Percentiles rank a stretch among this genome's conserved stretches.
These are phyloP conservation scores for Ceratocystis ficicola DNA, from an alignment of 2,329 filamentous ascomycete species.

Conservation along the genomic window DNA sequence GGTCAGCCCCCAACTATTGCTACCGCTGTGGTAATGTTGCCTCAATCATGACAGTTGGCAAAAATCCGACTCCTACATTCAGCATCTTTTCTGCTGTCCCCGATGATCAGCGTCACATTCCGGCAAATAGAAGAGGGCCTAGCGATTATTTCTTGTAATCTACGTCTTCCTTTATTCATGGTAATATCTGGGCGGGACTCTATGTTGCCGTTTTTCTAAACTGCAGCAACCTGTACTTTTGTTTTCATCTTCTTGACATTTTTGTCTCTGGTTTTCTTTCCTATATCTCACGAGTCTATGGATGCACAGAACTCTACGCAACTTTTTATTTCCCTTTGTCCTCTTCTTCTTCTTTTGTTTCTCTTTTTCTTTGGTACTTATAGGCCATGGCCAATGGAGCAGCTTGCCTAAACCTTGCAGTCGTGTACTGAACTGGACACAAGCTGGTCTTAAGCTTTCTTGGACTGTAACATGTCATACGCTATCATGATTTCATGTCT, in stretches of 20 bases:
- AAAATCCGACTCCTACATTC: conserved; percentile 78
- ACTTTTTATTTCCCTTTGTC: not conserved
- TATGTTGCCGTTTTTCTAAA: not conserved
- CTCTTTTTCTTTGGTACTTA: conserved; percentile 6
- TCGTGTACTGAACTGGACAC: not conserved
- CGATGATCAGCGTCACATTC: conserved; percentile 69
- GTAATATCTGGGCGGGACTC: not conserved
- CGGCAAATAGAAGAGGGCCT: conserved; percentile 54
- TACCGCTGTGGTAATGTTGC: conserved; percentile 94
- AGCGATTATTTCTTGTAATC: conserved; percentile 57
- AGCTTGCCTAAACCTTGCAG: not conserved
- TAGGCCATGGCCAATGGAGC: not conserved
- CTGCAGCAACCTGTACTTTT: not conserved
- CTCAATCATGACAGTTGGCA: conserved; percentile 85
- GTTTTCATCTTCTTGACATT: not conserved
- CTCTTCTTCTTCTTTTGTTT: conserved; percentile 11
- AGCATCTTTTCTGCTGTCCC: conserved; percentile 86
- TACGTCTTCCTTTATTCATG: not conserved
- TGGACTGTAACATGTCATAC: not conserved
- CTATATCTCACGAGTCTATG: conserved; percentile 12
- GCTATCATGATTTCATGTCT: not conserved
- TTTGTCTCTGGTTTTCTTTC: conserved; percentile 1
- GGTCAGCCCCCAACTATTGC: conserved; percentile 94
- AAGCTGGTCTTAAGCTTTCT: not conserved
- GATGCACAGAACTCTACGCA: conserved; percentile 3